phyloP scores from a whole-genome alignment of 1,284 basidiomycete genomes.

The Trichosporon faecale region DNA sequence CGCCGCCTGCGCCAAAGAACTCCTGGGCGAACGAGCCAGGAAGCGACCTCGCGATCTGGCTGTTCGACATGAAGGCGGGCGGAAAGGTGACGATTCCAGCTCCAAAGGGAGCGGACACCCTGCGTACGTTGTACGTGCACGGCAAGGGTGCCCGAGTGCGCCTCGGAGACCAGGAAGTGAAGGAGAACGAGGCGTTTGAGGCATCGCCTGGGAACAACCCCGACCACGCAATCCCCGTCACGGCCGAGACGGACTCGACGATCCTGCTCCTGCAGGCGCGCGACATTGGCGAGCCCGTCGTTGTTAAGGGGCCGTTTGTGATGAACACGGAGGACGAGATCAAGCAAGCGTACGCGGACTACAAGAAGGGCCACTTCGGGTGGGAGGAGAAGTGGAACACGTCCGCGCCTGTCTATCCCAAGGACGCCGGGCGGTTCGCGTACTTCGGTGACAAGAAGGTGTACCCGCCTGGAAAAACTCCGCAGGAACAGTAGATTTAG shows the following conservation, averaged over 20 bases:
- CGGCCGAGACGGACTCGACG: neutral
- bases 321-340: constrained; percentile 25
- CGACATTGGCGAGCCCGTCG: constrained; percentile 23
- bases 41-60: constrained; percentile 22
- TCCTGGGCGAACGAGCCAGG: constrained; percentile 21
- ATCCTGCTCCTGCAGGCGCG: constrained; percentile 25
- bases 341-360: constrained; percentile 18
- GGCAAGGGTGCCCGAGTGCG: neutral
- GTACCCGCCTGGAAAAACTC: neutral
- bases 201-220: neutral
- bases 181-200: constrained; percentile 18
- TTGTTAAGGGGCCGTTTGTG: constrained; percentile 24
- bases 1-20: constrained; percentile 13
- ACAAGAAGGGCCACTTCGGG: constrained; percentile 22
- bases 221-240: neutral
- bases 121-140: constrained; percentile 24
- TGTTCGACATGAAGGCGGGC: constrained; percentile 21
- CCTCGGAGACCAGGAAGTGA: neutral
- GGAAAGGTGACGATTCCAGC: constrained; percentile 20
- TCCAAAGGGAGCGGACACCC: constrained; percentile 13
- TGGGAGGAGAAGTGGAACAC: constrained; percentile 16
- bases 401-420: constrained; percentile 12
- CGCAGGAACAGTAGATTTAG: neutral
- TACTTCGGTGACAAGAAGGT: constrained; percentile 7
- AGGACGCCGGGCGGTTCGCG: constrained; percentile 15